These are phyloP conservation scores for Petunia axillaris DNA, from an alignment of 257 asterid genomes.

Conservation along the genomic window DNA sequence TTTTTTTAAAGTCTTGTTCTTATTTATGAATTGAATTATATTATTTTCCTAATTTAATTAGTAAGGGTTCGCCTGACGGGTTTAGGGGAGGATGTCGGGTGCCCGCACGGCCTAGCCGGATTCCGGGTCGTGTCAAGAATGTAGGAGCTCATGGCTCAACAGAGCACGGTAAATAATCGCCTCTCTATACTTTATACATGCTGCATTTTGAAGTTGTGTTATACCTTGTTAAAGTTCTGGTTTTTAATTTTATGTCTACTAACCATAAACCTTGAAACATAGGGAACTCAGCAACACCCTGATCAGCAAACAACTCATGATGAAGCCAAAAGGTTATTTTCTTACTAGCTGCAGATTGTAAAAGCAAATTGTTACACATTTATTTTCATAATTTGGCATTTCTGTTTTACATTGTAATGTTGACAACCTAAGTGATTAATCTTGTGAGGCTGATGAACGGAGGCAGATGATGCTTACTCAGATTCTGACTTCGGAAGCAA, in stretches of 20 bases:
- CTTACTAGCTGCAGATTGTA: neutral
- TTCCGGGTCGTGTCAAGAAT: slow-evolving; percentile 40
- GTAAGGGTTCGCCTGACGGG: no score
- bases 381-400: neutral
- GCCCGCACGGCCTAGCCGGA: no score
- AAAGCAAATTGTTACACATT: no score
- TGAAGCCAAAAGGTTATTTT: slow-evolving; percentile 76
- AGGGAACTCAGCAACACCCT: slow-evolving; percentile 68
- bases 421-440: slow-evolving; percentile 22
- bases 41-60: no score
- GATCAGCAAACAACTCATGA: slow-evolving; percentile 88
- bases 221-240: no score
- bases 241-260: neutral
- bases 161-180: slow-evolving; percentile 46
- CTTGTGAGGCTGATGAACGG: slow-evolving; percentile 87
- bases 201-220: neutral
- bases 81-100: no score
- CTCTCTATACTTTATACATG: neutral
- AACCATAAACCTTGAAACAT: slow-evolving; percentile 29
- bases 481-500: slow-evolving; percentile 74
- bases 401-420: slow-evolving; percentile 11
- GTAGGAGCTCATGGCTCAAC: slow-evolving; percentile 97
- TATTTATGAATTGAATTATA: no score
- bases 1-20: no score
- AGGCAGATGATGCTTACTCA: slow-evolving; percentile 80